Percentiles rank a stretch among this genome's conserved stretches.
phyloP scores from a whole-genome alignment of 2,329 filamentous ascomycete species.

The Trichoderma sp. region DNA sequence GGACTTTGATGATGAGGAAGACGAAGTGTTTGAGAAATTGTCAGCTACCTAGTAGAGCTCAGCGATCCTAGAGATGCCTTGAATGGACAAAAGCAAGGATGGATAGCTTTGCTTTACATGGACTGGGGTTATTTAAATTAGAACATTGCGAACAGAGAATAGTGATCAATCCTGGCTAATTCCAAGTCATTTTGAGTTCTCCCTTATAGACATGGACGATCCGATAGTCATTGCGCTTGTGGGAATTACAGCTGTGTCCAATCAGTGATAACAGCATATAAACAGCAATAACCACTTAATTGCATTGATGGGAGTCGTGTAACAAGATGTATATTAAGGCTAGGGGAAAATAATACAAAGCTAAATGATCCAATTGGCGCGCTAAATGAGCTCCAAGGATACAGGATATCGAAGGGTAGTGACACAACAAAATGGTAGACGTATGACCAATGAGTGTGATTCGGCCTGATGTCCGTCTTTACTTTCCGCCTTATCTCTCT shows the following conservation, averaged over 20 bases:
- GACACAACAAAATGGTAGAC: background rate
- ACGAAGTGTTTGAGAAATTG: too few species aligned
- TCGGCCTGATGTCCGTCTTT: background rate
- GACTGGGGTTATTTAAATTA: too few species aligned
- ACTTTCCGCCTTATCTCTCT: background rate
- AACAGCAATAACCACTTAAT: constrained; percentile 39
- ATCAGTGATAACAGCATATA: constrained; percentile 40
- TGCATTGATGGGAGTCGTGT: constrained; percentile 28
- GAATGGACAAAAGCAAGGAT: too few species aligned
- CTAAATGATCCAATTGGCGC: background rate
- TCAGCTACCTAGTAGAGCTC: too few species aligned
- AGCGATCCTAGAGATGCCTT: too few species aligned
- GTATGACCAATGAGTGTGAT: background rate
- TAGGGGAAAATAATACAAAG: background rate
- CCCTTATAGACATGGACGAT: background rate
- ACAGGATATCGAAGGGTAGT: background rate
- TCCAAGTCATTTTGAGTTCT: too few species aligned
- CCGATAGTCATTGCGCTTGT: background rate
- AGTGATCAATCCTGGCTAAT: too few species aligned
- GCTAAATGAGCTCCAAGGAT: background rate
- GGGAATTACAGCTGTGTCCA: constrained; percentile 9
- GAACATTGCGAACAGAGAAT: too few species aligned
- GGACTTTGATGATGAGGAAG: too few species aligned
- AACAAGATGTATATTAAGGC: background rate
- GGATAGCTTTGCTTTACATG: too few species aligned